A percentile compares a stretch with the other conserved stretches of the same genome.
Conservation (phyloP, 139 green algal genomes). For the Closterium sp. region DNA sequence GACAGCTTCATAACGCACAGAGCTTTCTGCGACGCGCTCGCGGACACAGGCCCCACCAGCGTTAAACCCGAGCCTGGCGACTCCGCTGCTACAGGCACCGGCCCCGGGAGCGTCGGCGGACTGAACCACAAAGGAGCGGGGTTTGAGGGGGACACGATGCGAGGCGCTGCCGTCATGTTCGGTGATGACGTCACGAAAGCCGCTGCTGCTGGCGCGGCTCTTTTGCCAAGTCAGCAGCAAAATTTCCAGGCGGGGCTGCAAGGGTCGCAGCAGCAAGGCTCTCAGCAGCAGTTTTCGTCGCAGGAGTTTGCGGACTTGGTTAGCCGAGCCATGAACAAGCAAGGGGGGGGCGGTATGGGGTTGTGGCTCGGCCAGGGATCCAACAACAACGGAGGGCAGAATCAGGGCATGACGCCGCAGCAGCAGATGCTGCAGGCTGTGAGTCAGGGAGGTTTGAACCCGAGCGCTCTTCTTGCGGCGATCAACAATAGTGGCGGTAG, state of each 20-base stretch:
- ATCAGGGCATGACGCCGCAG: slow-evolving; percentile 10
- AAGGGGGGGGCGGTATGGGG: neutral
- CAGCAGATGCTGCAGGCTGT: slow-evolving; percentile 1
- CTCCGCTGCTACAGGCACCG: neutral
- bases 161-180: neutral
- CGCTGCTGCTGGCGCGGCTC: neutral
- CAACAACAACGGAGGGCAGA: neutral
- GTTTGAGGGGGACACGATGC: neutral
- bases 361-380: neutral
- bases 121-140: neutral
- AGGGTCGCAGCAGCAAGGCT: neutral
- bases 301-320: neutral
- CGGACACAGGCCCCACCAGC: slow-evolving; percentile 9
- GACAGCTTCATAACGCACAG: slow-evolving; percentile 46
- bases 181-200: slow-evolving; percentile 11
- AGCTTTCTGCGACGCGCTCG: slow-evolving; percentile 43
- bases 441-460: neutral
- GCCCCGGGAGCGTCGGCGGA: neutral
- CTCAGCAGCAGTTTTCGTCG: neutral
- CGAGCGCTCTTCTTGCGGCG: neutral
- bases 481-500: neutral
- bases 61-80: neutral
- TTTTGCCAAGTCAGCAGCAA: neutral
- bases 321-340: neutral
- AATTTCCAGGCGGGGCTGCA: neutral